Base-by-base conservation (phyloP, 2,329 filamentous ascomycete species). In the Furcasterigmium sp. region DNA sequence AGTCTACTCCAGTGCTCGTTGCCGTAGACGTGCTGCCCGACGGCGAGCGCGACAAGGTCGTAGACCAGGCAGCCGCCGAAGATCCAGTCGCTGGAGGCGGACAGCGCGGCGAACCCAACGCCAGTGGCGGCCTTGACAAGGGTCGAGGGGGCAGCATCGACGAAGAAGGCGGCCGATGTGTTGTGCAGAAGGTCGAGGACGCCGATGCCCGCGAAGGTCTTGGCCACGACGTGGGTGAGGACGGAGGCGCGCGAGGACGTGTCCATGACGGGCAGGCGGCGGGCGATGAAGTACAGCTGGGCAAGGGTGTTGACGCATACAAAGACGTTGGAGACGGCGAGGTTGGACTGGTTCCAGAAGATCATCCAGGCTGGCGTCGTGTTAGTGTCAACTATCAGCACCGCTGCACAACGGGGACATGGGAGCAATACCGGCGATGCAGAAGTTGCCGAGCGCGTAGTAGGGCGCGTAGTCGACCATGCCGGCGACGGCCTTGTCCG, bases 121-220 rank as follows among this genome's bases (percentile, higher is more conserved):
- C 70, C 76, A 0, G 78, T 81, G 9, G 73, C 51, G 0, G 70
- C 61, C 55, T 79, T 76, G 39, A 80, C 63, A 1, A 63, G 46
- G 3, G 59, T 61, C 10, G 59, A 67, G 2, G 76, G 72, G 3
- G 65, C 56, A 20, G 71, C 59, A 39, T 71, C 67, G 26, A 70
- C 64, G 56, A 70, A 78, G 54, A 75, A 81, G 2, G 75, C 77
- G 0, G 75, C 75, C 0, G 69, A 69, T 3, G 72, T 72, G 51
- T 81, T 82, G 61, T 81, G 77, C 32, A 82, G 55, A 10, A 81
- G 60, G 49, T 82, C 78, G 5, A 82, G 62, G 2, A 80, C 69
- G 6, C 76, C 77, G 44, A 81, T 80, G 6, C 78, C 77, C 0
- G 76, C 76, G 51, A 80, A 81, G 0, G 76, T 78, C 56, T 80